Percentiles rank a stretch among this genome's conserved stretches.
Evolutionary conservation across 2,329 filamentous ascomycete species (phyloP).

Genomic region (Metarhizium humberi): DNA sequence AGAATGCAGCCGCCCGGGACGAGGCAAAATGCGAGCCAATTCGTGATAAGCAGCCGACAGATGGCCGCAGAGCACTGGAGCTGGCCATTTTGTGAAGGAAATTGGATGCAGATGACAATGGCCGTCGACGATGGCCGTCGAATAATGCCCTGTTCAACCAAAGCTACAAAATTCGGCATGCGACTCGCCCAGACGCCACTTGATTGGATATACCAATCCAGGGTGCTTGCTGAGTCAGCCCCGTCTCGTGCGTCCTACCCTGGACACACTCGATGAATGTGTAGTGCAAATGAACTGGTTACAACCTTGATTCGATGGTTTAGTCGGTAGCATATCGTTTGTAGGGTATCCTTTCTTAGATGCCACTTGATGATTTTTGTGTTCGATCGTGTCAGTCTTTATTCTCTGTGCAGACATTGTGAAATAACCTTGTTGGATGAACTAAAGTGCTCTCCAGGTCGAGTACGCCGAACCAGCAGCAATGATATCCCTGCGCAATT

Average conservation of each 20-base stretch:
- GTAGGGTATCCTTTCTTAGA: too few species aligned
- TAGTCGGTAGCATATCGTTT: too few species aligned
- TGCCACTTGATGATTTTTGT: too few species aligned
- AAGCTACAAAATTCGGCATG: constrained; percentile 2
- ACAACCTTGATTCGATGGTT: too few species aligned
- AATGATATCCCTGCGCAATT: too few species aligned
- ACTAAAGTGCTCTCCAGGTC: too few species aligned
- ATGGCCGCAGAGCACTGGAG: constrained; percentile 17
- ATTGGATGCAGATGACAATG: background rate
- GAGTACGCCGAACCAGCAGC: too few species aligned
- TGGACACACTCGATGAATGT: background rate
- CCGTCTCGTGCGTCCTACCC: background rate
- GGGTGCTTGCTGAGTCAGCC: background rate
- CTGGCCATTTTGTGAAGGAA: constrained; percentile 18
- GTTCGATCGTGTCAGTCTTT: too few species aligned
- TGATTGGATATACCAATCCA: constrained; percentile 2
- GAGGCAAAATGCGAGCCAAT: constrained; percentile 3
- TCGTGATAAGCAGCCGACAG: constrained; percentile 14
- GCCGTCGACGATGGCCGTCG: background rate
- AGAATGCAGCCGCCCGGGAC: constrained; percentile 30
- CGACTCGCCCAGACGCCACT: background rate
- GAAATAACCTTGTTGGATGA: too few species aligned
- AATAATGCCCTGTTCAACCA: background rate
- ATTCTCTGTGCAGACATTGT: too few species aligned
- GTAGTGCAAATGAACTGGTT: too few species aligned